Base-by-base conservation (phyloP, 495 filamentous ascomycete species). In the Daldinia bambusicola region DNA sequence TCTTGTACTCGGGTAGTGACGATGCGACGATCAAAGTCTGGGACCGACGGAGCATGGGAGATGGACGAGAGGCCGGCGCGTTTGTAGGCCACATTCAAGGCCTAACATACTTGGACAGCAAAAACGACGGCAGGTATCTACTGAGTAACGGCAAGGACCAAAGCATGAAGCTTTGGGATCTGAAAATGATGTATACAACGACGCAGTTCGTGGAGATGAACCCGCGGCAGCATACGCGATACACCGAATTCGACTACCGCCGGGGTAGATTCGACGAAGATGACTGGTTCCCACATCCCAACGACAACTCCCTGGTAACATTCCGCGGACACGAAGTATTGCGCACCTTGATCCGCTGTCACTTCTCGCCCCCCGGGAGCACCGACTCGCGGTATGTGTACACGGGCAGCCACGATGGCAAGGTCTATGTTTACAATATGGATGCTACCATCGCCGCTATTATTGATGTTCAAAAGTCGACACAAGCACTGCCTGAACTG, bases 161-260 rank as follows among this genome's bases (percentile, higher is more conserved):
- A 78, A 92, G 89, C 36, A 97, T 97, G 90, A 99, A 98, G 80
- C 85, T 99, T 4, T 99, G 95, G 95, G 95, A 99, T 80, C 81
- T 99, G 52, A 85, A 96, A 72, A 88, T 83, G 81, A 93, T 92
- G 86, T 91, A 92, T 86, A 88, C 87, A 20, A 89, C 89, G 18
- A 84, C 87, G 20, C 84, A 85, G 16, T 91, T 89, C 58, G 81
- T 87, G 20, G 81, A 85, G n/a, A 76, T 76, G 14, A 78, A 81
- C 53, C 77, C 81, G 16, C 79, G 70, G 26, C 74, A 69, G 20
- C 73, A 78, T 51, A 78, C 82, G 6, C 91, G 88, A 74, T 86
- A 85, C 2, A 91, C 86, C 50, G 86, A 85, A 2, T 98, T 95
- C 79, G 95, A 99, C 78, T 99, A 99, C 79, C 91, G 95, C 5